phyloP scores from a whole-genome alignment of 345 rosid species.

The Bruguiera parviflora region DNA sequence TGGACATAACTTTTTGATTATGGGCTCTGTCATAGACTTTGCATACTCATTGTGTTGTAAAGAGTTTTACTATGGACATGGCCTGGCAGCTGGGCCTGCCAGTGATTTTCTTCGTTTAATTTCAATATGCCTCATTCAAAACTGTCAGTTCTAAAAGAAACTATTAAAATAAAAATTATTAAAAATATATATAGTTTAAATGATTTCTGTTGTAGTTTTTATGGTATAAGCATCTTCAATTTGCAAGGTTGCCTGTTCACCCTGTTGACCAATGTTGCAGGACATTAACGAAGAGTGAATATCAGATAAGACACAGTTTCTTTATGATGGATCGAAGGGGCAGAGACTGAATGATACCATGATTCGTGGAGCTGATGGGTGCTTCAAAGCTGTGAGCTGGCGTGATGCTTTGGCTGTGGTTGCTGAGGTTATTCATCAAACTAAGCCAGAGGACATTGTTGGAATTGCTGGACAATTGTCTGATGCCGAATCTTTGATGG shows the following conservation, averaged over 20 bases:
- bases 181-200: too few species aligned
- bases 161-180: too few species aligned
- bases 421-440: slow-evolving; percentile 75
- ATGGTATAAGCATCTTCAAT: neutral
- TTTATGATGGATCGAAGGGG: too few species aligned
- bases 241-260: neutral
- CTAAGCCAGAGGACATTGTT: slow-evolving; percentile 75
- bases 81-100: too few species aligned
- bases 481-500: slow-evolving; percentile 99
- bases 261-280: slow-evolving; percentile 41
- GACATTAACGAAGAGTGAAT: slow-evolving; percentile 99
- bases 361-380: slow-evolving; percentile 89
- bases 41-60: too few species aligned
- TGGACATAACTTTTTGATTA: too few species aligned
- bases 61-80: too few species aligned
- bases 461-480: slow-evolving; percentile 90
- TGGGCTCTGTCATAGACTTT: too few species aligned
- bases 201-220: neutral
- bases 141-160: too few species aligned
- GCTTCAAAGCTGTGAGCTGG: slow-evolving; percentile 89
- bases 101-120: too few species aligned
- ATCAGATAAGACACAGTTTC: slow-evolving; percentile 94
- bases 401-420: slow-evolving; percentile 89
- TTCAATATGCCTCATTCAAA: too few species aligned
- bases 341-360: slow-evolving; percentile 97